Base-by-base conservation (phyloP, 1,139 yeast species). In the Scheffersomyces illinoinensis region DNA sequence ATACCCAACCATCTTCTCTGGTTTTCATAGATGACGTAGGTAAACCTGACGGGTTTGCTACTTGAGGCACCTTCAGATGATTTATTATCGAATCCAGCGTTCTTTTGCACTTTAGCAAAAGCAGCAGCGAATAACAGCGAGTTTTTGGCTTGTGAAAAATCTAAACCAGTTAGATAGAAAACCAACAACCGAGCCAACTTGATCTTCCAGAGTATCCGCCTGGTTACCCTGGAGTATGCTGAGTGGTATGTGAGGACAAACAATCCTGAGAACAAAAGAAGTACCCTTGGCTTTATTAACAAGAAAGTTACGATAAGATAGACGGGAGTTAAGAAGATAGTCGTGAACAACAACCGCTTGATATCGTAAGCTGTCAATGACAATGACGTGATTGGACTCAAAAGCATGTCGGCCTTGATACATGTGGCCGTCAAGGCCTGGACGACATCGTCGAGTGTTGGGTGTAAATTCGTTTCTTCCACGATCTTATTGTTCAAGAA, bases 1-100 rank as follows among this genome's bases (percentile, higher is more conserved):
- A 95, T 91, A 12, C 98, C 99, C 53, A 95, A 81, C 99, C 99
- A 95, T 67, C 96, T 87, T 69, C 99, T 86, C 76, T 95, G 99
- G 72, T 95, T 95, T 73, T 95, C 99, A 74, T 88, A 93, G n/a
- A 95, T 81, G 2, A 92, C 97, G 72, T 91, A 95, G 6, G 98
- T 92, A 72, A 93, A 95, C 61, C 93, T 79, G 26, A 91, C 93
- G 4, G 97, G 91, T 63, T 86, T 86, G 58, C 74, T 71, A 33
- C 43, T 33, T 2, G 43, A 33, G 43, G 12, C 43, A 54, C 63
- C 57, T 53, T 65, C 68, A 26, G 61, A 61, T 18, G 71, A 65
- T 48, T 68, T 66, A 12, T 63, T 61, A 49, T 61, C 62, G 55
- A 69, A 67, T 6, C 81, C 83, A 43, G 82, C 82, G 62, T 76